Evolutionary conservation across 345 rosid species (phyloP).

Genomic region (Anacardium occidentale): DNA sequence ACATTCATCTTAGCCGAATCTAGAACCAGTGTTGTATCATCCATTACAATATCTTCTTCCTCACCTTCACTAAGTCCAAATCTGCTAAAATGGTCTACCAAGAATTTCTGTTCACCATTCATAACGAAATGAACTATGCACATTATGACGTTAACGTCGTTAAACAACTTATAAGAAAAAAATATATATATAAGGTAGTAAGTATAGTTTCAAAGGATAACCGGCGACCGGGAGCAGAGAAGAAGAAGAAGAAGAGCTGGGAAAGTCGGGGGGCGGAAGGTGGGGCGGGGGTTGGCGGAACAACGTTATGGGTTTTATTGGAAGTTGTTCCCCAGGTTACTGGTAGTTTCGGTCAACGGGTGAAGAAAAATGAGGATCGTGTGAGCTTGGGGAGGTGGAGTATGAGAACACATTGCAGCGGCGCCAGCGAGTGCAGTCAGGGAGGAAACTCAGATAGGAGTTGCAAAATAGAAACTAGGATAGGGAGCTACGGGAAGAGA

Average conservation of each 20-base stretch:
- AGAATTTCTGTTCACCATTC: constrained; percentile 73
- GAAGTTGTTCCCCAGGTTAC: not conserved
- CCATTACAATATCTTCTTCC: constrained; percentile 78
- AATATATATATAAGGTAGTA: not conserved
- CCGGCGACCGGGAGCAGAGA: constrained; percentile 31
- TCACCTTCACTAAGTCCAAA: constrained; percentile 95
- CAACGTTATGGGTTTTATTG: not conserved
- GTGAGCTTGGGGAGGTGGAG: not conserved
- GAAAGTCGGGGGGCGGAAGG: not conserved
- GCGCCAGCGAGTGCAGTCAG: not conserved
- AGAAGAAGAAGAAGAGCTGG: constrained; percentile 17
- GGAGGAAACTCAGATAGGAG: not conserved
- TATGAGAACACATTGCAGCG: not conserved
- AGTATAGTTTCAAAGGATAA: constrained; percentile 11
- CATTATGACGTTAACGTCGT: constrained; percentile 14
- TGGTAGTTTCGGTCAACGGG: not conserved
- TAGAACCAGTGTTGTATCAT: constrained; percentile 47
- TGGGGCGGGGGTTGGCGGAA: no score
- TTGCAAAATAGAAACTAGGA: no score
- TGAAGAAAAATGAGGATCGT: not conserved
- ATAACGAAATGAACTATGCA: constrained; percentile 61
- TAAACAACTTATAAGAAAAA: not conserved
- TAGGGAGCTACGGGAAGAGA: no score
- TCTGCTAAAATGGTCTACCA: constrained; percentile 86
- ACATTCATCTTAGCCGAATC: constrained; percentile 37